Conservation (phyloP, 768 basidiomycete genomes). For the Leccinellum albellum region DNA sequence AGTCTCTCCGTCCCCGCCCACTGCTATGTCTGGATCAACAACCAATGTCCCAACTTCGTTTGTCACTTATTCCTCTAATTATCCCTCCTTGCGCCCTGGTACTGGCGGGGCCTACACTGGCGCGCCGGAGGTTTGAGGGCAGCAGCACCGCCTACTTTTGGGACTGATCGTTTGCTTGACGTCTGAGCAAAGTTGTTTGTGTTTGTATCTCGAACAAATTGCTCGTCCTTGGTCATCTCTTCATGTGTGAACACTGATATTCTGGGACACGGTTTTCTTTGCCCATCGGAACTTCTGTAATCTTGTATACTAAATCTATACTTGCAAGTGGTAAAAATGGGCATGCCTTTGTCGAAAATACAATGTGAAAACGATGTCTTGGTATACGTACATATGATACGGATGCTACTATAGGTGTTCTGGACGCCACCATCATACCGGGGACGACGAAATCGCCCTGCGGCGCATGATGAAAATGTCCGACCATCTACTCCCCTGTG, state of each 20-base stretch:
- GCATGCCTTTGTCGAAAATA: not conserved
- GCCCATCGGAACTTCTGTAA: not conserved
- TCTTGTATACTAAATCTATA: no score
- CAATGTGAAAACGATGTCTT: not conserved
- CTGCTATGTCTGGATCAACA: constrained; percentile 4
- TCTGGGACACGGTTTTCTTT: not conserved
- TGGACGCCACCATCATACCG: not conserved
- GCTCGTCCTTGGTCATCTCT: not conserved
- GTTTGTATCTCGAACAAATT: not conserved
- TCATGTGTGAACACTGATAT: not conserved
- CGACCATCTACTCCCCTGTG: no score
- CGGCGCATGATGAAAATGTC: no score
- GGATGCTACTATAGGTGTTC: no score
- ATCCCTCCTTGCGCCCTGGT: constrained; percentile 3
- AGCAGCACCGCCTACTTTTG: not conserved
- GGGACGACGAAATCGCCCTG: not conserved
- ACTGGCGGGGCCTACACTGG: constrained; percentile 23
- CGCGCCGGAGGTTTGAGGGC: constrained; percentile 22
- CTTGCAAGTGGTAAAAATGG: no score
- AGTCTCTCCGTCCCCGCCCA: constrained; percentile 19
- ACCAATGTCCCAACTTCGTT: constrained; percentile 3
- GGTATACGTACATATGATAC: not conserved
- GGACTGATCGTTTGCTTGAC: no score
- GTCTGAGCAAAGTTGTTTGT: not conserved
- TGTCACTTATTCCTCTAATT: constrained; percentile 11